Evolutionary conservation across 2,329 filamentous ascomycete genomes (phyloP).

Genomic region (Aspergillus terreus): DNA sequence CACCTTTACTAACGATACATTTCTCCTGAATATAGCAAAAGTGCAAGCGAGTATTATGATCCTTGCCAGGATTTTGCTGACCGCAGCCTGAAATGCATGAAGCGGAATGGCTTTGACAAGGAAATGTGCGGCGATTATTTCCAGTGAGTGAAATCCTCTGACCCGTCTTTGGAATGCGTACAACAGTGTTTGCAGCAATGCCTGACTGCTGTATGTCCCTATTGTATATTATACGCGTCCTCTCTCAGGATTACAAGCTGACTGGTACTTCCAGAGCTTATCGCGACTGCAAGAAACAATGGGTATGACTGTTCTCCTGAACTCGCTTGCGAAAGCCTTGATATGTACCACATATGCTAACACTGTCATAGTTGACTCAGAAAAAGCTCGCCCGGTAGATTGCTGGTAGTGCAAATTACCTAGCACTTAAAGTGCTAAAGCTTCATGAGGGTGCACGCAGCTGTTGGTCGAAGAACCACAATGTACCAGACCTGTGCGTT

Average conservation of each 20-base stretch:
- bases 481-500: no score
- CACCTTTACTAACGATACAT: not conserved
- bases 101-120: conserved; percentile 80
- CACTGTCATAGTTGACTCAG: conserved; percentile 23
- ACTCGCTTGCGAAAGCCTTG: no score
- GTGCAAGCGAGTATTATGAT: conserved; percentile 84
- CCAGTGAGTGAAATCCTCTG: conserved; percentile 61
- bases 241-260: not conserved
- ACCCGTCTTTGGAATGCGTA: no score
- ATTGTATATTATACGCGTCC: not conserved
- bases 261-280: conserved; percentile 64
- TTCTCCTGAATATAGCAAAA: conserved; percentile 59
- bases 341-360: conserved; percentile 5
- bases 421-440: no score
- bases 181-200: no score
- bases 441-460: no score
- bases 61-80: conserved; percentile 91
- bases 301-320: conserved; percentile 55
- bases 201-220: no score
- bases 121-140: conserved; percentile 95
- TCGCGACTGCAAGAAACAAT: conserved; percentile 89
- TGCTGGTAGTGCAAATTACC: no score
- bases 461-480: no score
- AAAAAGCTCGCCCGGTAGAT: conserved; percentile 20
- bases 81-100: conserved; percentile 79